phyloP scores from a whole-genome alignment of 2,329 filamentous ascomycete genomes.

The Colletotrichum orbiculare region DNA sequence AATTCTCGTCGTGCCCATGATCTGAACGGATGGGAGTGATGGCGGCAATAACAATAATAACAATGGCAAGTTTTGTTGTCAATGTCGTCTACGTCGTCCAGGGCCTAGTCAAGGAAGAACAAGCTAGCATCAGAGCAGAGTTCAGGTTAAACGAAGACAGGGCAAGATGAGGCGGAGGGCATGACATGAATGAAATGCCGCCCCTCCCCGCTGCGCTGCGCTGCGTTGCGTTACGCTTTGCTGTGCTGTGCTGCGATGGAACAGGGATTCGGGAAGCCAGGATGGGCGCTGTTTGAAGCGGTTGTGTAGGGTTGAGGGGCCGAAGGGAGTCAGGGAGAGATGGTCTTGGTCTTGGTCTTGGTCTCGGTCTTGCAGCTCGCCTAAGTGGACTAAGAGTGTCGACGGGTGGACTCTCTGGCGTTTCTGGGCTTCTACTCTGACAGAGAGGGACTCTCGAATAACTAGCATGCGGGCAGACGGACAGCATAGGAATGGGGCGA shows the following conservation, averaged over 20 bases:
- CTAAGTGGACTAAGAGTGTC: background rate
- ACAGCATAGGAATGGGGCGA: conserved; percentile 17
- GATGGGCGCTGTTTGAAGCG: conserved; percentile 29
- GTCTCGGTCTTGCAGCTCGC: conserved; percentile 20
- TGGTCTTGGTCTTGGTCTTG: conserved; percentile 6
- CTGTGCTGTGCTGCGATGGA: background rate
- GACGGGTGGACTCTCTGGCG: too few species aligned
- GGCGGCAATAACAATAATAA: background rate
- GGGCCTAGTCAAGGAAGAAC: conserved; percentile 18
- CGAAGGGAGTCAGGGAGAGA: conserved; percentile 8
- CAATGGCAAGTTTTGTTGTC: conserved; percentile 1
- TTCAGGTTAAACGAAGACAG: too few species aligned
- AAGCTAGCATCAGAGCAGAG: conserved; percentile 10
- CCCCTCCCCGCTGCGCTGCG: conserved; percentile 26
- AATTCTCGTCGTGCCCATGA: conserved; percentile 33
- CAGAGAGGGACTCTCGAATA: background rate
- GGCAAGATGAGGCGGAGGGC: conserved; percentile 27
- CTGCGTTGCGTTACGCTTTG: too few species aligned
- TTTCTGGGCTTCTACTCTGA: too few species aligned
- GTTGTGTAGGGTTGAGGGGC: conserved; percentile 9
- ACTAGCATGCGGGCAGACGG: conserved; percentile 14
- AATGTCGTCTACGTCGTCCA: conserved; percentile 12
- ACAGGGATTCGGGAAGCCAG: conserved; percentile 29
- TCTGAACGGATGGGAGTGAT: conserved; percentile 11
- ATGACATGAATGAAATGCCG: conserved; percentile 36